phyloP scores from a whole-genome alignment of 129 eudicot species.

The Tagetes erecta region DNA sequence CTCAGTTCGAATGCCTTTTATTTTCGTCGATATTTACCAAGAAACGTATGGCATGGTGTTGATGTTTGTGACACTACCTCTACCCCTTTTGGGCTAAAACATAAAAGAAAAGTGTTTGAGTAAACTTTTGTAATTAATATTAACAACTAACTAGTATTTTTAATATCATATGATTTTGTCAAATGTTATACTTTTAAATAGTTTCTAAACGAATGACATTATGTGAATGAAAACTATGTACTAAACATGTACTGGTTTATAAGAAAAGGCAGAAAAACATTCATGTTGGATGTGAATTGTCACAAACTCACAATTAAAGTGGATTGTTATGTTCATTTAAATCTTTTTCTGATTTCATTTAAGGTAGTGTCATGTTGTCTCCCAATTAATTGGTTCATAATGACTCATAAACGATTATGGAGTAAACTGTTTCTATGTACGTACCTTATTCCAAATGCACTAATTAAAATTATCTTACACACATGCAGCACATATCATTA shows the following conservation, averaged over 20 bases:
- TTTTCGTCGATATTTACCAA: constrained; percentile 52
- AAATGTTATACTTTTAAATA: background rate
- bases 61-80: constrained; percentile 43
- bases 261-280: constrained; percentile 6
- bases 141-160: too few species aligned
- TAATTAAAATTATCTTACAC: background rate
- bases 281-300: constrained; percentile 19
- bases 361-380: constrained; percentile 29
- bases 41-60: constrained; percentile 60
- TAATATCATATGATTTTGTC: background rate
- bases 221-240: background rate
- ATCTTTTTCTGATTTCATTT: constrained; percentile 17
- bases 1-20: constrained; percentile 49
- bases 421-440: background rate
- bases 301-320: constrained; percentile 2
- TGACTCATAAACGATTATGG: background rate
- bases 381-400: constrained; percentile 4
- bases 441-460: background rate
- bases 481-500: background rate
- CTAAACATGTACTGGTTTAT: background rate
- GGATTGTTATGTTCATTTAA: constrained; percentile 9
- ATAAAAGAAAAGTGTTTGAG: constrained; percentile 41
- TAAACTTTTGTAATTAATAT: too few species aligned
- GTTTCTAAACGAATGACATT: background rate
- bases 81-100: constrained; percentile 53